phyloP scores from a whole-genome alignment of 345 rosid genomes.

The Camelina neglecta region DNA sequence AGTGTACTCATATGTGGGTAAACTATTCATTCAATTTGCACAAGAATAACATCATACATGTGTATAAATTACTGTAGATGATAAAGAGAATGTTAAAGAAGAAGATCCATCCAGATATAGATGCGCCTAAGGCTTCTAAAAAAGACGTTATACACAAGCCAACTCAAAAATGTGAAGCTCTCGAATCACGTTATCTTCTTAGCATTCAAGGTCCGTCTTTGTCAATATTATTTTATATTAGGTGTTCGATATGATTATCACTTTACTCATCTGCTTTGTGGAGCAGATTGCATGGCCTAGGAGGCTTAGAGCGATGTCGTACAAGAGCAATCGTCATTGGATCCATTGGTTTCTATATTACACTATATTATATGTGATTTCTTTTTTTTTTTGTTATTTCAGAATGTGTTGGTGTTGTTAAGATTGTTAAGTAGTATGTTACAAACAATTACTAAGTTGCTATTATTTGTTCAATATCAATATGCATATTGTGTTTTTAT shows the following conservation, averaged over 20 bases:
- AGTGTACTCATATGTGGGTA: constrained; percentile 3
- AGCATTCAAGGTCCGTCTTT: constrained; percentile 48
- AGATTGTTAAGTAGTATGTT: constrained; percentile 20
- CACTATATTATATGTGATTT: constrained; percentile 12
- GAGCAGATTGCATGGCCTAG: constrained; percentile 37
- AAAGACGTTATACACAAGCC: constrained; percentile 47
- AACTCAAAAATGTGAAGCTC: constrained; percentile 41
- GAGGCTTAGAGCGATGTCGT: constrained; percentile 21
- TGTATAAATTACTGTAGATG: constrained; percentile 49
- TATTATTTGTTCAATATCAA: background rate
- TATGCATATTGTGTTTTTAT: background rate
- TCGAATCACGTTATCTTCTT: constrained; percentile 57
- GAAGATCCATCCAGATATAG: constrained; percentile 87
- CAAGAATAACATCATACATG: background rate
- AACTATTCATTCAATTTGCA: background rate
- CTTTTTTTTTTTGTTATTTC: background rate
- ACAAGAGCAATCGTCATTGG: constrained; percentile 19
- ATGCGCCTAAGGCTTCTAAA: constrained; percentile 46
- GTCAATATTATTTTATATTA: background rate
- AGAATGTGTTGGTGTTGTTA: constrained; percentile 14
- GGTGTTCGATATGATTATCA: background rate
- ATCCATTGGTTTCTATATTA: constrained; percentile 10
- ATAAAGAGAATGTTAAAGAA: constrained; percentile 84
- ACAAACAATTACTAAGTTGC: constrained; percentile 14
- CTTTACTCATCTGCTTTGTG: background rate